Conservation (phyloP, 75 land plant species). For the Picea glauca region DNA sequence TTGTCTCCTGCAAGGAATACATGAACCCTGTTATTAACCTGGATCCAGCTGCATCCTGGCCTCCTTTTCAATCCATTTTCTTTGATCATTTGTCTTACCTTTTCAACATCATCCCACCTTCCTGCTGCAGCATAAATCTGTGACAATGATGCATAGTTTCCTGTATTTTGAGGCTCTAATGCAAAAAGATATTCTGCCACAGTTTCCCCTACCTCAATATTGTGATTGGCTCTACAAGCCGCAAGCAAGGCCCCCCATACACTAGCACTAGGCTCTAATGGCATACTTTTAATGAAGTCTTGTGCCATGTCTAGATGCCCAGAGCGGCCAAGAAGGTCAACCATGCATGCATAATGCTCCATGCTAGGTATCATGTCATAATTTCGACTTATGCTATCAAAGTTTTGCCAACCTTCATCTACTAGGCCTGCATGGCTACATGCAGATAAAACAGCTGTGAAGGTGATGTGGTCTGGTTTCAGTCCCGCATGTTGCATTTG, state of each 20-base stretch:
- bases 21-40: background rate
- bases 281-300: constrained; percentile 40
- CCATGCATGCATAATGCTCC: constrained; percentile 61
- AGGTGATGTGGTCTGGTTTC: constrained; percentile 42
- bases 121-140: background rate
- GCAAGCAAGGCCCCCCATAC: constrained; percentile 64
- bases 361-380: constrained; percentile 31
- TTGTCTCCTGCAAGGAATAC: background rate
- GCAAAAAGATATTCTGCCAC: constrained; percentile 32
- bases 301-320: constrained; percentile 39
- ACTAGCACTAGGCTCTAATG: constrained; percentile 33
- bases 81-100: background rate
- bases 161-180: constrained; percentile 44
- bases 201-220: constrained; percentile 46
- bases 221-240: constrained; percentile 38
- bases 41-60: background rate
- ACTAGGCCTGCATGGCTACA: constrained; percentile 53
- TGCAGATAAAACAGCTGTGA: constrained; percentile 42
- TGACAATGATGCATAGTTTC: constrained; percentile 16
- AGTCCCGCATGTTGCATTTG: constrained; percentile 35
- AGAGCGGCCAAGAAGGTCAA: constrained; percentile 40
- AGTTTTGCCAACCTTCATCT: constrained; percentile 33
- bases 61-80: background rate
- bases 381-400: constrained; percentile 23
- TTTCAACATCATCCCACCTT: background rate